phyloP scores from a whole-genome alignment of 202 grass and related monocot genomes.

The Digitaria exilis region DNA sequence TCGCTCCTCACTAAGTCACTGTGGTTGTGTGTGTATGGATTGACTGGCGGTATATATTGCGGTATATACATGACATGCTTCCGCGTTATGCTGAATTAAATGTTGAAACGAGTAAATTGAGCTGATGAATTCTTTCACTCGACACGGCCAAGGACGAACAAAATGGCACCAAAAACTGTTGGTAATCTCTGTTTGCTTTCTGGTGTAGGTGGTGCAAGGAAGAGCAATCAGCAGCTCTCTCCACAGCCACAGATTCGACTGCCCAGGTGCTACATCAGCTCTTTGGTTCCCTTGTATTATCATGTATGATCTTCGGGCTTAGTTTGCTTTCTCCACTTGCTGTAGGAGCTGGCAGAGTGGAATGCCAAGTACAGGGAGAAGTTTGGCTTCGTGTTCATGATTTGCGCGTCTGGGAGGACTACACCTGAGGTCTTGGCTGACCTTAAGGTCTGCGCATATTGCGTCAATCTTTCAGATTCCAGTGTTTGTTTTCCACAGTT shows the following conservation, averaged over 20 bases:
- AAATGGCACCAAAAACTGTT: not conserved
- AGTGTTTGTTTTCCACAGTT: not conserved
- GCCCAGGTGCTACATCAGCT: constrained; percentile 45
- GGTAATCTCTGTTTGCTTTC: not conserved
- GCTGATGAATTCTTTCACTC: too few species aligned
- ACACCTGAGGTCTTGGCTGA: constrained; percentile 81
- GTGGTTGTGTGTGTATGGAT: not conserved
- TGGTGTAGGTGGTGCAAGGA: constrained; percentile 81
- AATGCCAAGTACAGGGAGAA: constrained; percentile 78
- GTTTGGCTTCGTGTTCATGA: constrained; percentile 88
- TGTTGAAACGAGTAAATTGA: not conserved
- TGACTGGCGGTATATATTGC: not conserved
- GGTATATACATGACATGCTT: not conserved
- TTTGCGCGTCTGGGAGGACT: constrained; percentile 79
- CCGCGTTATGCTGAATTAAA: not conserved
- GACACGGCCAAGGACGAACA: not conserved
- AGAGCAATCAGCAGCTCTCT: constrained; percentile 76
- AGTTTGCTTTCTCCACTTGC: not conserved
- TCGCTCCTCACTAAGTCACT: not conserved
- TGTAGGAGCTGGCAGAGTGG: constrained; percentile 79
- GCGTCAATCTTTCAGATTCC: not conserved
- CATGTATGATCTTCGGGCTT: not conserved
- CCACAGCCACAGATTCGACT: constrained; percentile 58
- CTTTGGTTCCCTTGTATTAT: not conserved
- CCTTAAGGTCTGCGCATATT: constrained; percentile 64